Evolutionary conservation across 129 eudicot genomes (phyloP).

Genomic region (Glebionis coronaria): DNA sequence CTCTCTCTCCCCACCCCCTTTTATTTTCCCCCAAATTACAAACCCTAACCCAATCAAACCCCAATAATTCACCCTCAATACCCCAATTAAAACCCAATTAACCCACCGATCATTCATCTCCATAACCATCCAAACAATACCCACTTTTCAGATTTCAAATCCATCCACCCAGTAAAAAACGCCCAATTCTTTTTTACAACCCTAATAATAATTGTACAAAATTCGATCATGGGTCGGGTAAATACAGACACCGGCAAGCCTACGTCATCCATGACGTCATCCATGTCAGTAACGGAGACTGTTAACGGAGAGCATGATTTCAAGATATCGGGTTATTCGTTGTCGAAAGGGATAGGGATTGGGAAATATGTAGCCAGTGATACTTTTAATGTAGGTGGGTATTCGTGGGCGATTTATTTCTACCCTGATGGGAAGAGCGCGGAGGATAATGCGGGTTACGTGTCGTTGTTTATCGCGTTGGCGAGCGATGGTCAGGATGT

Average conservation of each 20-base stretch:
- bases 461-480: slow-evolving; percentile 81
- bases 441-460: slow-evolving; percentile 78
- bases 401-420: slow-evolving; percentile 83
- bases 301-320: slow-evolving; percentile 78
- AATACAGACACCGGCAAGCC: slow-evolving; percentile 34
- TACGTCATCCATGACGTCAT: slow-evolving; percentile 40
- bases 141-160: not conserved
- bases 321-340: slow-evolving; percentile 64
- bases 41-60: not conserved
- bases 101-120: too few relatives aligned
- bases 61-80: not conserved
- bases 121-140: too few relatives aligned
- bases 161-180: not conserved
- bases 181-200: not conserved
- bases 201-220: not conserved
- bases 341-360: slow-evolving; percentile 72
- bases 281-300: slow-evolving; percentile 64
- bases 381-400: slow-evolving; percentile 75
- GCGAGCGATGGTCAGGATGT: slow-evolving; percentile 87
- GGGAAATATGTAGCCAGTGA: slow-evolving; percentile 81
- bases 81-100: not conserved
- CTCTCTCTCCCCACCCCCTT: too few relatives aligned
- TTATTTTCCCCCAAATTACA: not conserved
- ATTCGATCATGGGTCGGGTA: slow-evolving; percentile 45
- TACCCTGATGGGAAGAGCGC: slow-evolving; percentile 91